Evolutionary conservation across 768 basidiomycete genomes (phyloP), one percentile per base, ranked within the genome.

Genomic region (Leccinum pellstonianum): DNA sequence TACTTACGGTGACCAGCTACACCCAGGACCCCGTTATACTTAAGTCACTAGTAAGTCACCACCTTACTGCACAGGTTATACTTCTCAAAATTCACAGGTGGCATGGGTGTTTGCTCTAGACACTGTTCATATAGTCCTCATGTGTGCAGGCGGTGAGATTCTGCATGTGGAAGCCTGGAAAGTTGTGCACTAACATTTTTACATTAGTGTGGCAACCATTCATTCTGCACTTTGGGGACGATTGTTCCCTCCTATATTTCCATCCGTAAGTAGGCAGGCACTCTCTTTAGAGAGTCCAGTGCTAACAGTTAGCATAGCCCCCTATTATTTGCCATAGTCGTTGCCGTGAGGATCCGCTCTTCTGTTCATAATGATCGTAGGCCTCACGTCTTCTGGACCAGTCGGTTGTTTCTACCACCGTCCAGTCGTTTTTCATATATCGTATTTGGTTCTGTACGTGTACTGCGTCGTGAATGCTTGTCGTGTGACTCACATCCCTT

Each of bases 401-500:
- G 68, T 66, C 67, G 10, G 35, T 52, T 3, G 60, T 70, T 62
- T 64, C 64, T 19, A 55, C 53, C 48, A 51, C 69, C 6, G 64
- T 68, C 31, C 66, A 69, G 47, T 64, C 64, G 21, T 69, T 64
- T 57, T 70, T 70, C 64, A 68, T 68, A 58, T 69, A 59, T 57
- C 64, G 67, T 14, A 64, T 71, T 43, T 70, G 65, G 69, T 59
- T 10, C 15, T 33, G 68, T 66, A 58, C 23, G 68, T 69, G 41
- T 23, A 33, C 10, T 9, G n/a, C 41, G n/a, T 11, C 11, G 19
- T 7, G 11, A 11, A 46, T 19, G n/a, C 9, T 46, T 46, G 17
- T 46, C 43, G 19, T 19, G 52, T 21, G 51, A 35, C 47, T 57
- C 25, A 63, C 17, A 21, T 6, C 5, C 3, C 6, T 27, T 54